Conservation (phyloP, 2,329 filamentous ascomycete genomes). For the Colletotrichum nymphaeae region DNA sequence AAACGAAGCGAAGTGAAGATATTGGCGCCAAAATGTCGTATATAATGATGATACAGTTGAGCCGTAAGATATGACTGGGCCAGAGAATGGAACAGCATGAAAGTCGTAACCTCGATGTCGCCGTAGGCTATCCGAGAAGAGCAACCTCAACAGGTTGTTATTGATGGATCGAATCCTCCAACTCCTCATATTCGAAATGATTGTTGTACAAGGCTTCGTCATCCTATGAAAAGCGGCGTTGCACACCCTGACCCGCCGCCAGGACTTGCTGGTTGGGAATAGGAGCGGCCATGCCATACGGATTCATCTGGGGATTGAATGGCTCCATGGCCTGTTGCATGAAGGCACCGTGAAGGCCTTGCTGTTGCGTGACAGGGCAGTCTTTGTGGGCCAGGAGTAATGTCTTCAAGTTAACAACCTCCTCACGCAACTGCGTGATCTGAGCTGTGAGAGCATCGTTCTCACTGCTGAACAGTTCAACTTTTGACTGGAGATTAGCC, state of each 20-base stretch:
- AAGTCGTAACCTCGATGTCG: background rate
- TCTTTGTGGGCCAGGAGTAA: constrained; percentile 94
- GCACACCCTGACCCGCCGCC: constrained; percentile 63
- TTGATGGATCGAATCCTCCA: background rate
- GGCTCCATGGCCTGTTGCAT: constrained; percentile 68
- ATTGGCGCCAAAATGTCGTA: constrained; percentile 20
- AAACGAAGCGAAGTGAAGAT: constrained; percentile 21
- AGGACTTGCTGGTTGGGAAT: constrained; percentile 66
- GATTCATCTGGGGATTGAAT: constrained; percentile 67
- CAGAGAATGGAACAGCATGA: background rate
- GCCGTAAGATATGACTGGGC: constrained; percentile 3
- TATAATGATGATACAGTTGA: constrained; percentile 31
- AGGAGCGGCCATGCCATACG: constrained; percentile 67
- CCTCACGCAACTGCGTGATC: constrained; percentile 86
- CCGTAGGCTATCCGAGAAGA: background rate
- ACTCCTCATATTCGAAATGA: background rate
- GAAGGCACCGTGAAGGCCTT: constrained; percentile 73
- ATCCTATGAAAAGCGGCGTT: constrained; percentile 68
- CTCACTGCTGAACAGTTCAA: constrained; percentile 91
- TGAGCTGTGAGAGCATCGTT: constrained; percentile 89
- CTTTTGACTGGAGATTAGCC: constrained; percentile 91
- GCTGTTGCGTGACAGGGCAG: constrained; percentile 90
- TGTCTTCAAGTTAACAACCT: constrained; percentile 95
- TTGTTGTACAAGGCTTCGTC: constrained; percentile 5
- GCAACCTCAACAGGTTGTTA: background rate